Conservation (phyloP, 805 yeast genomes). For the Candida manassasensis region DNA sequence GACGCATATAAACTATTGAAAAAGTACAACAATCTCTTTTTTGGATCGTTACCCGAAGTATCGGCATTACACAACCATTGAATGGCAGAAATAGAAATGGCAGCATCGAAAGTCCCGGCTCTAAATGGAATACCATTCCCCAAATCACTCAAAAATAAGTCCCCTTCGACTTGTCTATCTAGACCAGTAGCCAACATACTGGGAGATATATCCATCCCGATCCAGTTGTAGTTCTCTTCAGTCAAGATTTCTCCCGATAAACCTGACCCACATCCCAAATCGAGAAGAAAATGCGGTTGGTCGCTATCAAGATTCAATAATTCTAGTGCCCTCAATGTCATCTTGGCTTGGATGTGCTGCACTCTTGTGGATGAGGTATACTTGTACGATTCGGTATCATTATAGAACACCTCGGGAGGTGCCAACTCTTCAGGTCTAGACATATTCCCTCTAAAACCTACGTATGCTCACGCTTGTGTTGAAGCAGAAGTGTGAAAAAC, state of each 20-base stretch:
- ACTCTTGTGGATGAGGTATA: conserved; percentile 94
- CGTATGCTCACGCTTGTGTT: too few species aligned
- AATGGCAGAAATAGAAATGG: conserved; percentile 88
- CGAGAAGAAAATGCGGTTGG: conserved; percentile 66
- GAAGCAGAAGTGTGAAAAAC: too few species aligned
- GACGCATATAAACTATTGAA: conserved; percentile 86
- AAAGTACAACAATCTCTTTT: conserved; percentile 70
- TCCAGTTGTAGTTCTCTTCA: conserved; percentile 92
- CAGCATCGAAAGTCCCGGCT: conserved; percentile 96
- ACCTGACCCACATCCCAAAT: conserved; percentile 97
- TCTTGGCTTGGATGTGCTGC: conserved; percentile 96
- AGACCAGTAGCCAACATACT: conserved; percentile 93
- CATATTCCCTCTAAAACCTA: too few species aligned
- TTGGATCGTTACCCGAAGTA: conserved; percentile 74
- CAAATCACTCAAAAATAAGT: conserved; percentile 84
- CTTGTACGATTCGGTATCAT: conserved; percentile 83
- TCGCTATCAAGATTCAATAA: conserved; percentile 65
- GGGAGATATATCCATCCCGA: conserved; percentile 95
- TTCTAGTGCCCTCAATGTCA: conserved; percentile 93
- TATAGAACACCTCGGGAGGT: conserved; percentile 93
- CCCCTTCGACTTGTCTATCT: conserved; percentile 92
- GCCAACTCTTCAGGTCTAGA: conserved; percentile 96
- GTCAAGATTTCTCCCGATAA: conserved; percentile 89
- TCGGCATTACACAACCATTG: conserved; percentile 99
- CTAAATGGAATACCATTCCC: conserved; percentile 93